Evolutionary conservation across 768 basidiomycete species (phyloP).

Genomic region (Leccinellum luteum): DNA sequence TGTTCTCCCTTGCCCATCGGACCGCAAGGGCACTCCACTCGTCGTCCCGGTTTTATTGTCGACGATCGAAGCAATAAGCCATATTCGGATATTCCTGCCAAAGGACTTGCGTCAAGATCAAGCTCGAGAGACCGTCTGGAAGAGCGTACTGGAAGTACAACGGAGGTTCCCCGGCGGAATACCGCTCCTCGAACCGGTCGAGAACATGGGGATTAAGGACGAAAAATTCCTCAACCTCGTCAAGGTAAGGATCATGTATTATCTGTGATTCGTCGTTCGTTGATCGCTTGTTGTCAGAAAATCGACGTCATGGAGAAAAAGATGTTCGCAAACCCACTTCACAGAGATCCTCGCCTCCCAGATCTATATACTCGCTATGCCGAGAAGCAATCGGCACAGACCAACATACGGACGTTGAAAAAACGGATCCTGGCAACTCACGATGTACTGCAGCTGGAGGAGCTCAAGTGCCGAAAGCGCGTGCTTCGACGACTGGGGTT

Average conservation of each 20-base stretch:
- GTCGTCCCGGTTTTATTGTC: constrained; percentile 87
- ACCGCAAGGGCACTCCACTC: constrained; percentile 75
- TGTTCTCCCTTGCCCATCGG: constrained; percentile 69
- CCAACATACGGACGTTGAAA: constrained; percentile 73
- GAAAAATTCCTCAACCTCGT: constrained; percentile 87
- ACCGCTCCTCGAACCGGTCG: constrained; percentile 82
- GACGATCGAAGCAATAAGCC: constrained; percentile 82
- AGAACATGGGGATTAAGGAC: constrained; percentile 95
- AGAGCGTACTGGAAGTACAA: constrained; percentile 89
- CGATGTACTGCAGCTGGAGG: constrained; percentile 92
- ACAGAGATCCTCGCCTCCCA: constrained; percentile 74
- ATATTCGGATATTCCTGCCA: constrained; percentile 82
- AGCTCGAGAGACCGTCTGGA: constrained; percentile 82
- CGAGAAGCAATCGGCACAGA: constrained; percentile 67
- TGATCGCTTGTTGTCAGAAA: constrained; percentile 54
- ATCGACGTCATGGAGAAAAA: constrained; percentile 87
- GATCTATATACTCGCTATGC: constrained; percentile 79
- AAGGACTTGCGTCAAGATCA: constrained; percentile 82
- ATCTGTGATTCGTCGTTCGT: background rate
- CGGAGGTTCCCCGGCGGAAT: constrained; percentile 87
- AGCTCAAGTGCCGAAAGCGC: constrained; percentile 92
- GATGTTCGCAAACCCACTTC: constrained; percentile 75
- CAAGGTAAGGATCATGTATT: constrained; percentile 48
- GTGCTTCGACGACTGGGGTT: constrained; percentile 91
- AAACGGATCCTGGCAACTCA: constrained; percentile 87